Evolutionary conservation across 768 basidiomycete species (phyloP).

Genomic region (Hydnomerulius pinastri): DNA sequence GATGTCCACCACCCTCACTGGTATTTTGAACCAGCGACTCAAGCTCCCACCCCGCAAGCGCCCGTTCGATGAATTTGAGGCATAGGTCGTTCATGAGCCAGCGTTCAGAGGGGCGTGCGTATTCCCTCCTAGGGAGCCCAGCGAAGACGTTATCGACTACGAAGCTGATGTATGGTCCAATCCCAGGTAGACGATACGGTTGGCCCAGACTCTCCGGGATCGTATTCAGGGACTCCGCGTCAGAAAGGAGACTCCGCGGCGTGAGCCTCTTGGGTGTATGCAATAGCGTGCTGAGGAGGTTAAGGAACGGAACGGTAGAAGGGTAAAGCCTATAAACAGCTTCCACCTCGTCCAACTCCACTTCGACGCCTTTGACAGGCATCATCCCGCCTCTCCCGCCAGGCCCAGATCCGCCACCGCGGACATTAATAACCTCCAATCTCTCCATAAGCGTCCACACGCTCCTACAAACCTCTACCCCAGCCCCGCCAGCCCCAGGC

Average conservation of each 20-base stretch:
- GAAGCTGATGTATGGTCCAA: constrained; percentile 82
- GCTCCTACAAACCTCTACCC: constrained; percentile 78
- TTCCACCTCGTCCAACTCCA: constrained; percentile 89
- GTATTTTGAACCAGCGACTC: constrained; percentile 66
- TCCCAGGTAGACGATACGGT: constrained; percentile 77
- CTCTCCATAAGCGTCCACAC: constrained; percentile 87
- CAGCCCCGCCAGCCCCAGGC: constrained; percentile 71
- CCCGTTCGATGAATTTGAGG: constrained; percentile 82
- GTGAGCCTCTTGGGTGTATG: constrained; percentile 79
- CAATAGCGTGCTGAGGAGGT: constrained; percentile 78
- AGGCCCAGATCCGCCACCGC: constrained; percentile 39
- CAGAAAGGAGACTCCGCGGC: constrained; percentile 56
- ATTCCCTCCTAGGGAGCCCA: constrained; percentile 74
- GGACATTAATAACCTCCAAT: constrained; percentile 79
- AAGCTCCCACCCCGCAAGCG: constrained; percentile 79
- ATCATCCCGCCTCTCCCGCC: constrained; percentile 40
- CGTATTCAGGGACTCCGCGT: constrained; percentile 65
- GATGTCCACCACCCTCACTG: constrained; percentile 52
- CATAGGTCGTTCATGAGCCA: constrained; percentile 89
- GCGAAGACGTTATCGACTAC: constrained; percentile 89
- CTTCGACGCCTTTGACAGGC: constrained; percentile 76
- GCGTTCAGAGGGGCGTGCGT: constrained; percentile 68
- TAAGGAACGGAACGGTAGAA: constrained; percentile 85
- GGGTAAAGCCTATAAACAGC: constrained; percentile 78
- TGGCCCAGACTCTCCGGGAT: constrained; percentile 81